phyloP scores from a whole-genome alignment of 495 filamentous ascomycete species.

The Lasiosphaeria ovina region DNA sequence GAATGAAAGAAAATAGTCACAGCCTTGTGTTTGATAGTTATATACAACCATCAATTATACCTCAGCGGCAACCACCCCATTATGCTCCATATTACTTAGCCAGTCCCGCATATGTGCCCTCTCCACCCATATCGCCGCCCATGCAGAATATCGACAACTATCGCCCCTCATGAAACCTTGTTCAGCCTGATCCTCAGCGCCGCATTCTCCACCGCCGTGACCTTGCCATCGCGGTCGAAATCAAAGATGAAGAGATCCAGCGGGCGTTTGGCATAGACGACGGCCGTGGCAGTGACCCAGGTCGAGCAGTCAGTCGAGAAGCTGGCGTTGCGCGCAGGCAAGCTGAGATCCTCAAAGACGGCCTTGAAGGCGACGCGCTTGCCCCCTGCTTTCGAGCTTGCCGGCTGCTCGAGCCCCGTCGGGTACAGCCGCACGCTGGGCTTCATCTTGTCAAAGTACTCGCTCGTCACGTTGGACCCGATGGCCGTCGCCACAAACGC shows the following conservation, averaged over 20 bases:
- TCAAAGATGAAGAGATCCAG: constrained; percentile 47
- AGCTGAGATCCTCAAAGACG: constrained; percentile 37
- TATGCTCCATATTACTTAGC: no score
- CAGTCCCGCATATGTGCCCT: no score
- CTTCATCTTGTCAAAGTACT: constrained; percentile 26
- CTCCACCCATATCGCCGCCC: not conserved
- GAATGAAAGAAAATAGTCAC: no score
- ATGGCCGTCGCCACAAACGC: constrained; percentile 33
- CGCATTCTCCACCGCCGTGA: constrained; percentile 38
- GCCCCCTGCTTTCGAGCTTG: constrained; percentile 26
- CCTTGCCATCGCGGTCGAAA: constrained; percentile 33
- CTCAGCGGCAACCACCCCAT: no score
- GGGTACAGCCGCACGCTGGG: constrained; percentile 40
- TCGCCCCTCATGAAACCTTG: constrained; percentile 25
- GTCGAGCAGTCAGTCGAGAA: constrained; percentile 39
- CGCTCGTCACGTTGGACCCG: constrained; percentile 24
- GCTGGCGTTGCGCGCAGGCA: constrained; percentile 19
- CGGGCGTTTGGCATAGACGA: constrained; percentile 37
- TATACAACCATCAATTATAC: no score
- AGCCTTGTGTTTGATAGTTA: no score
- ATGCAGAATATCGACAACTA: not conserved
- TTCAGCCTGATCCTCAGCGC: constrained; percentile 36
- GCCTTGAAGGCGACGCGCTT: constrained; percentile 41
- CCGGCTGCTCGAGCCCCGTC: constrained; percentile 34
- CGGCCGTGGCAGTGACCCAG: constrained; percentile 38